Base-by-base conservation (phyloP, 2,329 filamentous ascomycete genomes). In the Endothia cerciana region DNA sequence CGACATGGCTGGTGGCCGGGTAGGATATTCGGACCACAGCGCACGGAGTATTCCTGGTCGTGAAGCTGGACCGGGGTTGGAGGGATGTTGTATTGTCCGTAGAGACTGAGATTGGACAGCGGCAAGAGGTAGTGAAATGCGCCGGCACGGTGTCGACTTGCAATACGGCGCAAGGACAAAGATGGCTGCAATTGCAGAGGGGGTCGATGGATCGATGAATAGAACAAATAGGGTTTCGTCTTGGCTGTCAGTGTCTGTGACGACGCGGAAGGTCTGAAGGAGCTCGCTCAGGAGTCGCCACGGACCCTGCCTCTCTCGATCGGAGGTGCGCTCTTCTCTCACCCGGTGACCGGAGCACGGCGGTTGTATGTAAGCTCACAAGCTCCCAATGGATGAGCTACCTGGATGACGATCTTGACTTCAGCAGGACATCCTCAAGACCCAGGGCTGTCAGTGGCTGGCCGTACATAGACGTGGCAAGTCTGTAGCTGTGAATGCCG, bases 1-100 rank as follows among this genome's bases (percentile, higher is more conserved):
- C 72, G 84, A 84, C 87, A 89, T 89, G 71, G 72, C 69, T 61
- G 47, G n/a, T 22, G 49, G 43, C 28, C 19, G n/a, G 13, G 22
- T 25, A 4, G 4, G 7, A 19, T 13, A 17, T 33, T n/a, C 8
- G 25, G 38, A 28, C 15, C 25, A 30, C 33, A 45, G 40, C 4
- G 19, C 6, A 28, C 13, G 2, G 55, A 28, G 36, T 30, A 11
- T 30, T 30, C 5, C 1, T 17, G 47, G 25, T 13, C 11, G 25
- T 11, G 7, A 30, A 28, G n/a, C 10, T 13, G 51, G 19, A 22
- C 2, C 28, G 51, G 5, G 30, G 30, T 45, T 19, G 38, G 25
- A 41, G 2, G 40, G 57, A 15, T 28, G 47, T 28, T 49, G 22
- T 17, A 19, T 25, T 36, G 30, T 40, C 55, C 25, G 25, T 57